These are phyloP conservation scores for Fusarium goolgardi DNA, from an alignment of 2,329 filamentous ascomycete genomes.

Conservation along the genomic window DNA sequence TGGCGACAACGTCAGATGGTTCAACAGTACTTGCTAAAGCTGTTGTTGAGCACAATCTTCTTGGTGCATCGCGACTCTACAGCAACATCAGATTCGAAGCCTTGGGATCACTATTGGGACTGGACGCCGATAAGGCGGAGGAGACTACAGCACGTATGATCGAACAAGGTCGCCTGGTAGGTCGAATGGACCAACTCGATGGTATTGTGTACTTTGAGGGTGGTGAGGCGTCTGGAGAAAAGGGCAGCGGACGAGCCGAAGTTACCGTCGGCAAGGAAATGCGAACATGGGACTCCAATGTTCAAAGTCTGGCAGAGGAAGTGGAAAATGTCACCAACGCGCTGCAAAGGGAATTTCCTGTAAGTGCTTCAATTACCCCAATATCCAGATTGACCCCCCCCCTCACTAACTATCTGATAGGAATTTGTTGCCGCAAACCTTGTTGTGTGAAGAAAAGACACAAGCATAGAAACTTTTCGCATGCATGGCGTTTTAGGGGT, in stretches of 20 bases:
- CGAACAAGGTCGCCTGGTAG: conserved; percentile 88
- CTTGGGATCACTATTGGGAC: conserved; percentile 79
- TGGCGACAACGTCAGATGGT: conserved; percentile 89
- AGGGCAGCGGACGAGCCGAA: conserved; percentile 73
- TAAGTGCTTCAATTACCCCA: conserved; percentile 44
- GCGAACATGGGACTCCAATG: conserved; percentile 88
- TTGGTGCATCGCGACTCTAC: conserved; percentile 84
- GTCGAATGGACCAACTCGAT: conserved; percentile 94
- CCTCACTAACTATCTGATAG: conserved; percentile 48
- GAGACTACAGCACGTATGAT: conserved; percentile 95
- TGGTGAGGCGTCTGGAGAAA: conserved; percentile 75
- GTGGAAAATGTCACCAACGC: conserved; percentile 87
- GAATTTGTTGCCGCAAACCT: conserved; percentile 68
- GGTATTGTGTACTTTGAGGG: conserved; percentile 87
- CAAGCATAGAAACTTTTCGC: conserved; percentile 35
- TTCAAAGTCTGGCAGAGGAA: conserved; percentile 87
- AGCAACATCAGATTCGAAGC: conserved; percentile 81
- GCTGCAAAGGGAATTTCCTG: conserved; percentile 84
- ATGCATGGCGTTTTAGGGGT: conserved; percentile 42
- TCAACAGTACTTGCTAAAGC: conserved; percentile 93
- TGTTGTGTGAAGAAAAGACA: conserved; percentile 49
- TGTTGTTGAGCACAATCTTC: conserved; percentile 94
- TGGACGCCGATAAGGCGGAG: conserved; percentile 85
- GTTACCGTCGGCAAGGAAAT: conserved; percentile 76
- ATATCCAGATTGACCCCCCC: not conserved